Percentiles rank a stretch among this genome's conserved stretches.
phyloP scores from a whole-genome alignment of 208 protist species.

The Leptomonas pyrrhocoris region DNA sequence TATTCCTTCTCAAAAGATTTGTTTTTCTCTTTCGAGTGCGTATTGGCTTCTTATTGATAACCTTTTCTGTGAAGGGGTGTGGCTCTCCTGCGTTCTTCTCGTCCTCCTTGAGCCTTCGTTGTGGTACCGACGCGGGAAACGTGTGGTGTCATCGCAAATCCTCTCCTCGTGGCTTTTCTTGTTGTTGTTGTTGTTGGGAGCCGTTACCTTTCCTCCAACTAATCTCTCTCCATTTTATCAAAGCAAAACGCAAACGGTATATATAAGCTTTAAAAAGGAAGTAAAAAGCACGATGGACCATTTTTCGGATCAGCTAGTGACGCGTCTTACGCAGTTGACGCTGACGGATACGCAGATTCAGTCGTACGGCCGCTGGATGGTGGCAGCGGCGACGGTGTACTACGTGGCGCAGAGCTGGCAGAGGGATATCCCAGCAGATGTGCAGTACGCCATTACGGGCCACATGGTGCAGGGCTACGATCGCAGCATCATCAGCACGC shows the following conservation, averaged over 20 bases:
- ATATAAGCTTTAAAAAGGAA: constrained; percentile 3
- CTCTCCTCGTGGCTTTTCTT: too few relatives aligned
- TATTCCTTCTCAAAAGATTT: not conserved
- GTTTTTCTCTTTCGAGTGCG: not conserved
- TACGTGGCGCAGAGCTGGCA: constrained; percentile 43
- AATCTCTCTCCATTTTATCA: too few relatives aligned
- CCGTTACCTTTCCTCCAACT: too few relatives aligned
- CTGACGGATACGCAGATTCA: constrained; percentile 35
- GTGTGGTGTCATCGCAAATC: too few relatives aligned
- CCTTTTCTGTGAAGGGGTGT: not conserved
- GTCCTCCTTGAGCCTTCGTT: not conserved
- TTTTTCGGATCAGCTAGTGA: constrained; percentile 15
- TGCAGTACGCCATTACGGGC: constrained; percentile 63
- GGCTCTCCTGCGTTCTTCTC: not conserved
- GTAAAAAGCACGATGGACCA: constrained; percentile 6
- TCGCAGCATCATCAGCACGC: constrained; percentile 67
- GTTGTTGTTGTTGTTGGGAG: too few relatives aligned
- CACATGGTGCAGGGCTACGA: constrained; percentile 80
- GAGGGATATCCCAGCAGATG: constrained; percentile 42
- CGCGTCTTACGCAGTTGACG: constrained; percentile 24
- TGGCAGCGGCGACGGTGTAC: constrained; percentile 40
- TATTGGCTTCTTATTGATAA: not conserved
- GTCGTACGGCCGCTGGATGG: constrained; percentile 43
- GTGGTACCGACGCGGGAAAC: too few relatives aligned
- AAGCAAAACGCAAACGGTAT: not conserved